Evolutionary conservation across 148 eudicot species (phyloP), one percentile per base, ranked within the genome.

Genomic region (Vaccinium myrtillus): DNA sequence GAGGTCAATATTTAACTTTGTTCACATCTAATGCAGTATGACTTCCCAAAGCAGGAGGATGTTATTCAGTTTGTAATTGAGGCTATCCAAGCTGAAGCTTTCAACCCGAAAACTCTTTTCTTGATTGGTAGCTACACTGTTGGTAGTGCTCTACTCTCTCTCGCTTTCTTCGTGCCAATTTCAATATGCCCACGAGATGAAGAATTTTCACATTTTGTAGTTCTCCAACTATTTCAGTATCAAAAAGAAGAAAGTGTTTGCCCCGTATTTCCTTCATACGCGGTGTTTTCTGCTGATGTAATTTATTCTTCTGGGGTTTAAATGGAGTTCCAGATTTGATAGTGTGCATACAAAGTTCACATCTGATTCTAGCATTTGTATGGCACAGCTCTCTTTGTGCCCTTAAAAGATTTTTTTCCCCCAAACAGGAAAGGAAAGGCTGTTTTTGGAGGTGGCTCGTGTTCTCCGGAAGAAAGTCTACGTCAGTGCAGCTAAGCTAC

Each of bases 1-100:
- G 21, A 75, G 78, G 77, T 39, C 75, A 16, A 55, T 75, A 73
- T 53, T 84, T 32, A 30, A 78, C 23, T 25, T 73, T 25, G 30
- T 79, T 79, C 63, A 54, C n/a, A 23, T 83, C 83, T 50, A 78
- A 89, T 90, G 95, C 93, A 96, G 99, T 95, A 93, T 82, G 94
- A 95, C 90, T 96, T 96, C 81, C 99, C 99, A 83, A 94, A 92
- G 89, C 99, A 96, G 87, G 99, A 96, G 75, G 93, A 90, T 74
- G 94, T 96, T 78, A 87, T 96, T 86, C 99, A 96, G 86, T 96
- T 93, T 84, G 95, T 96, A 71, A 91, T 96, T 80, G 99, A 96
- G 88, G 94, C 98, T 79, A 95, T 96, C 84, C 98, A 95, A 90
- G 99, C 99, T 83, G 99, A 96, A 90, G 88, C 95, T 69, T 96